phyloP scores from a whole-genome alignment of 495 filamentous ascomycete genomes.

The Aspergillus homomorphus region DNA sequence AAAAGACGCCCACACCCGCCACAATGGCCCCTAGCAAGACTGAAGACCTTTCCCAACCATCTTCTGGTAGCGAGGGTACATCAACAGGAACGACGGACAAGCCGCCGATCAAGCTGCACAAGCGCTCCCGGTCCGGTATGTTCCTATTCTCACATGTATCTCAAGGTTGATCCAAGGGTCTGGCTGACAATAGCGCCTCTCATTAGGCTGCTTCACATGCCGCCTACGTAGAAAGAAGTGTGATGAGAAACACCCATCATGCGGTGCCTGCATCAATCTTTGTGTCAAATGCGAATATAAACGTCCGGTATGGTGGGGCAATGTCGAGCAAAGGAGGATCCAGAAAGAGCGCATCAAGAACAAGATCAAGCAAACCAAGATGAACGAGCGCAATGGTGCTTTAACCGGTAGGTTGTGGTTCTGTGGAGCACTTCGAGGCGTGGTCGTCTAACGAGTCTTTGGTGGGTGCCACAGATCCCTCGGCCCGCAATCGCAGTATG shows the following conservation, averaged over 20 bases:
- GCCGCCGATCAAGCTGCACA: slow-evolving; percentile 77
- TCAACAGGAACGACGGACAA: slow-evolving; percentile 44
- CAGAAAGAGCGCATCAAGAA: slow-evolving; percentile 96
- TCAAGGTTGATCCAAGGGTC: background rate
- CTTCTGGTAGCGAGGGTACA: slow-evolving; percentile 19
- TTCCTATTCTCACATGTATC: slow-evolving; percentile 14
- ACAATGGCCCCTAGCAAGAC: slow-evolving; percentile 12
- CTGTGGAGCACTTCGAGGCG: background rate
- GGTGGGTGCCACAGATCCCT: slow-evolving; percentile 15
- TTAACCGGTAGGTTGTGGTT: slow-evolving; percentile 32
- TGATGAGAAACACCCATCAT: slow-evolving; percentile 84
- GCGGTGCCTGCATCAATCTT: slow-evolving; percentile 85
- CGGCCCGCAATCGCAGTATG: slow-evolving; percentile 19
- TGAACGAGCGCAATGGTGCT: slow-evolving; percentile 71
- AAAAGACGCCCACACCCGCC: slow-evolving; percentile 19
- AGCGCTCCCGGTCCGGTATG: slow-evolving; percentile 89
- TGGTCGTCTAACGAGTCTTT: slow-evolving; percentile 8
- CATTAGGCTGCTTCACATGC: slow-evolving; percentile 91
- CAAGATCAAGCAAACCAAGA: slow-evolving; percentile 95
- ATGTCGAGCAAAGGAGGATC: slow-evolving; percentile 73
- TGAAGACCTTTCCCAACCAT: slow-evolving; percentile 14
- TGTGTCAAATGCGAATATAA: slow-evolving; percentile 91
- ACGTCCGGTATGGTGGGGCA: slow-evolving; percentile 95
- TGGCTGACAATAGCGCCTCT: slow-evolving; percentile 3
- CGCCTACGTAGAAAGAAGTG: slow-evolving; percentile 95